Conservation (phyloP, 176 grass and related monocot species). For the Tuctoria greenei region DNA sequence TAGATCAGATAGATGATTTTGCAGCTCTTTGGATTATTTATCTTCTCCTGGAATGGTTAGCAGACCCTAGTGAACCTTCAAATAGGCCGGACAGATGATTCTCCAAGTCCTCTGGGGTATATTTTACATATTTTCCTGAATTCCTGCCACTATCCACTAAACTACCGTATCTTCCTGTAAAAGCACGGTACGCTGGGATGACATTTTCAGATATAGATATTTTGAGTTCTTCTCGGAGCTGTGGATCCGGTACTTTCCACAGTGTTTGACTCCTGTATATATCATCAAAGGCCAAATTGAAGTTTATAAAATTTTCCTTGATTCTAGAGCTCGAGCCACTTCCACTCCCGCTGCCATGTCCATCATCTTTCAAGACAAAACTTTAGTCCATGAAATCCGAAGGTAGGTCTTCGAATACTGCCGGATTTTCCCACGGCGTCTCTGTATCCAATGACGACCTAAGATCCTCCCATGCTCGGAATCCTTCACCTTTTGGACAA, state of each 20-base stretch:
- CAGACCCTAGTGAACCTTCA: conserved; percentile 24
- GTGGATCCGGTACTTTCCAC: no score
- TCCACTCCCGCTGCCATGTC: conserved; percentile 42
- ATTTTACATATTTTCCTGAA: conserved; percentile 73
- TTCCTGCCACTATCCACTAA: conserved; percentile 70
- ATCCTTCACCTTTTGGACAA: conserved; percentile 81
- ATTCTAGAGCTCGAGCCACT: conserved; percentile 68
- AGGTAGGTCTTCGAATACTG: conserved; percentile 85
- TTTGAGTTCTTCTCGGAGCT: no score
- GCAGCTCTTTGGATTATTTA: conserved; percentile 74
- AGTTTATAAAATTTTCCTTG: conserved; percentile 89
- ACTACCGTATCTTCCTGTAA: conserved; percentile 20
- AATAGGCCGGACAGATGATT: conserved; percentile 80
- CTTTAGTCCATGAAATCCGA: conserved; percentile 86
- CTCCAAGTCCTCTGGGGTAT: conserved; percentile 74
- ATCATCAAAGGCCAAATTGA: conserved; percentile 90
- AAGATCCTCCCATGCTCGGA: conserved; percentile 83
- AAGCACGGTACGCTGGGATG: no score
- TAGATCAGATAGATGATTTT: conserved; percentile 66
- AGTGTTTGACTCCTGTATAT: neutral
- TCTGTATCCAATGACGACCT: conserved; percentile 75
- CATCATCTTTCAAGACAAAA: conserved; percentile 87
- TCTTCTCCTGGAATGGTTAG: conserved; percentile 66
- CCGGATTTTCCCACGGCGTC: conserved; percentile 72
- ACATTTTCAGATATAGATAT: no score